Evolutionary conservation across 208 protist genomes (phyloP).

Genomic region (Crithidia fasciculata): DNA sequence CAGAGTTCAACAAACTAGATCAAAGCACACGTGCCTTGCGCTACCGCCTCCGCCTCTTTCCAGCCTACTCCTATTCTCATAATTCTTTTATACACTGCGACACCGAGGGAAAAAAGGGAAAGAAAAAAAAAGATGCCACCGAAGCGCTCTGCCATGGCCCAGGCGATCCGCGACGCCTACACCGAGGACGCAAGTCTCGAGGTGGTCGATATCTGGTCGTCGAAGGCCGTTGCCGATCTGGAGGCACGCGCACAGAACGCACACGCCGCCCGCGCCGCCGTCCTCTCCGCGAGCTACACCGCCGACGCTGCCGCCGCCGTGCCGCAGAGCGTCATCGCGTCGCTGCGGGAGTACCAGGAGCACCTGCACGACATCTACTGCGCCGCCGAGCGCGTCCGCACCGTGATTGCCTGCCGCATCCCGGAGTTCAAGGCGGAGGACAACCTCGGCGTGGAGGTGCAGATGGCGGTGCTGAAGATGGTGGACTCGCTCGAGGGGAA

Average conservation of each 20-base stretch:
- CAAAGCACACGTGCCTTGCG: too few species aligned
- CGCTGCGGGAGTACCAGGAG: slow-evolving; percentile 61
- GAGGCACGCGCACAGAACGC: slow-evolving; percentile 33
- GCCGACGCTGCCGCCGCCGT: slow-evolving; percentile 28
- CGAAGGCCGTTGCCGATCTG: slow-evolving; percentile 34
- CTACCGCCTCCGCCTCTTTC: too few species aligned
- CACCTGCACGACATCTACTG: slow-evolving; percentile 47
- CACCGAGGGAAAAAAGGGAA: neutral
- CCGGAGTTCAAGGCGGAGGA: slow-evolving; percentile 88
- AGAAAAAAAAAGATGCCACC: slow-evolving; percentile 39
- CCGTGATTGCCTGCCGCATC: slow-evolving; percentile 74
- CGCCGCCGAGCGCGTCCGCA: slow-evolving; percentile 60
- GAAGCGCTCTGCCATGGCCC: slow-evolving; percentile 61
- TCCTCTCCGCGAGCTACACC: slow-evolving; percentile 25
- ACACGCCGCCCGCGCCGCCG: slow-evolving; percentile 16
- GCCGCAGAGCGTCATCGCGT: slow-evolving; percentile 31
- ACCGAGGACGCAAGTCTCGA: slow-evolving; percentile 52
- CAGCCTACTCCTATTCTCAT: neutral
- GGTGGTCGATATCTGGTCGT: slow-evolving; percentile 62
- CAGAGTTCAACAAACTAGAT: too few species aligned
- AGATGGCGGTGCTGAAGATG: slow-evolving; percentile 67
- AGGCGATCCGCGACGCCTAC: slow-evolving; percentile 68
- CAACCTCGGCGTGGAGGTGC: slow-evolving; percentile 86
- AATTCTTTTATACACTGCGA: neutral
- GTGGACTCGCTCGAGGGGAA: slow-evolving; percentile 64